Evolutionary conservation across 148 eudicot species (phyloP).

Genomic region (Persicaria maculosa): DNA sequence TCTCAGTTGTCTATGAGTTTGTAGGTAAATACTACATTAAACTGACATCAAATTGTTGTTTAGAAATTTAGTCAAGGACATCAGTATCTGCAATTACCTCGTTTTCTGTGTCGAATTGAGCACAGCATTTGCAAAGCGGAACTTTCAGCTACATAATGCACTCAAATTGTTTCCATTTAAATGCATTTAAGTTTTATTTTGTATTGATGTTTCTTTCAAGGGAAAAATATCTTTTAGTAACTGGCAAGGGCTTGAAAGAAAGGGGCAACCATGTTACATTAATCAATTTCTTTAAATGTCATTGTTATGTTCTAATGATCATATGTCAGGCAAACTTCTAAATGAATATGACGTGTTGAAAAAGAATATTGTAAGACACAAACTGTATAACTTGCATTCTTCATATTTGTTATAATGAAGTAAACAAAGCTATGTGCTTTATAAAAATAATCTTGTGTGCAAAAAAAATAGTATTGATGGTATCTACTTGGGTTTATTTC

Average conservation of each 20-base stretch:
- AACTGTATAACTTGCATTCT: background rate
- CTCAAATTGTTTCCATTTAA: background rate
- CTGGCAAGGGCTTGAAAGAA: background rate
- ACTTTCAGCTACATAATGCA: background rate
- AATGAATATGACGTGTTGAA: background rate
- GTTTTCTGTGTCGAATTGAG: background rate
- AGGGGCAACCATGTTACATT: background rate
- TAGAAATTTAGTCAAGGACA: background rate
- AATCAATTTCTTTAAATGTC: background rate
- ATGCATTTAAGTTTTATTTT: background rate
- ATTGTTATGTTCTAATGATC: background rate
- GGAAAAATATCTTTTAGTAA: background rate
- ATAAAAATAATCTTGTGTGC: background rate
- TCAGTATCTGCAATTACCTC: slow-evolving; percentile 2
- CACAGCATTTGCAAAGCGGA: background rate
- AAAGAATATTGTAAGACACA: background rate
- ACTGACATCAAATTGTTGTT: background rate
- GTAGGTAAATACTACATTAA: background rate
- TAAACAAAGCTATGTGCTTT: background rate
- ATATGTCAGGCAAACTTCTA: background rate
- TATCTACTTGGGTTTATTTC: background rate
- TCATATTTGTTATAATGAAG: background rate
- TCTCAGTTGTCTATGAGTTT: background rate
- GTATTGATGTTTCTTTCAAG: background rate
- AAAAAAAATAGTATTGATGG: background rate